Base-by-base conservation (phyloP, 257 asterid species). In the Agastache rugosa region DNA sequence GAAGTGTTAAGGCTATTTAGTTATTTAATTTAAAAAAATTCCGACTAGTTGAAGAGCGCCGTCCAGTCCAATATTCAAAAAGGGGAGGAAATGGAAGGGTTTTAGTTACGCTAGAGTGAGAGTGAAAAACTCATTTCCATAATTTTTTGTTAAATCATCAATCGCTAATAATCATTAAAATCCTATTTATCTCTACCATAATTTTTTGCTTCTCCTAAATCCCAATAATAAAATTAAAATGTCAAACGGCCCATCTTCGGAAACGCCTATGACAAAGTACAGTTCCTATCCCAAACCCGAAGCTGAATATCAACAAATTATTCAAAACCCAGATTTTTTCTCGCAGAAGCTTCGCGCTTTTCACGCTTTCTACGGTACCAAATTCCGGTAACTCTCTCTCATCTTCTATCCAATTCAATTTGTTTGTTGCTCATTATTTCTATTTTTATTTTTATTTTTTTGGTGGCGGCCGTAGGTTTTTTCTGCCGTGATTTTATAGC, bases 221-320 rank as follows among this genome's bases (percentile, higher is more conserved):
- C 37, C 37, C 4, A 31, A 31, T 31, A 31, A 31, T 31, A 31
- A 31, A 31, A 54, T 55, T 78, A 76, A 84, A 85, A 91, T 91
- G 96, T 84, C 87, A 51, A 74, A 79, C 83, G 81, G 82, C 88
- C 78, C 85, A 61, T 77, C 84, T 79, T 69, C 82, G 50, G 81
- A 74, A 69, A 77, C 73, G 34, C 78, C 85, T 42, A 58, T 60
- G 60, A 71, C 86, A 19, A 80, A 68, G 73, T 80, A 83, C 80
- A 51, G 11, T 45, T 65, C 81, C 69, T 92, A 89, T 83, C 97
- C 97, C 70, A 89, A 85, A 63, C 92, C 97, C 48, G 89, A 92
- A 86, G 97, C 94, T 27, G 93, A 86, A 53, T 94, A 84, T 70
- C 90, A 82, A n/a, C 82, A 92, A 72, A 84, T 94, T 78, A 76